Evolutionary conservation across 1,284 basidiomycete genomes (phyloP).

Genomic region (Tilletia horrida): DNA sequence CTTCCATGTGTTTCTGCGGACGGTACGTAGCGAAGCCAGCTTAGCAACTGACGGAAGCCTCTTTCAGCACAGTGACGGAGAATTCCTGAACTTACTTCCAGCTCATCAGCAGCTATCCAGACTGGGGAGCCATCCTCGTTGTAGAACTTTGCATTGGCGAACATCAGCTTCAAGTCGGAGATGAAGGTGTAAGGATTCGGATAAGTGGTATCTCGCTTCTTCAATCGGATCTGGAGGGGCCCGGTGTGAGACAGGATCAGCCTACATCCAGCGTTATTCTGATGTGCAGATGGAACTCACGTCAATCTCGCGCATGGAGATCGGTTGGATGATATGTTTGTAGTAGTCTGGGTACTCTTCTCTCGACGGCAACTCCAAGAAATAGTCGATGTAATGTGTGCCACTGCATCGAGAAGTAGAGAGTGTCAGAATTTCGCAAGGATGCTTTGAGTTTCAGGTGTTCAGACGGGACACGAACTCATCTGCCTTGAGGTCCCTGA

Average conservation of each 20-base stretch:
- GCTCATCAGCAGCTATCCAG: conserved; percentile 46
- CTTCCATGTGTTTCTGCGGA: conserved; percentile 36
- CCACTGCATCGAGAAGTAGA: background rate
- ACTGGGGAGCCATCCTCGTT: conserved; percentile 40
- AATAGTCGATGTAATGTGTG: conserved; percentile 31
- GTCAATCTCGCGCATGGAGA: conserved; percentile 45
- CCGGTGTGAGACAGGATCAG: background rate
- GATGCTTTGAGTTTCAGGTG: no score
- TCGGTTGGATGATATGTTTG: conserved; percentile 41
- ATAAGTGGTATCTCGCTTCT: conserved; percentile 40
- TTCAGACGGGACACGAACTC: background rate
- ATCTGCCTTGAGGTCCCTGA: background rate
- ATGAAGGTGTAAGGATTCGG: conserved; percentile 45
- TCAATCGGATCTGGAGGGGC: background rate
- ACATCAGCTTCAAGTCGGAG: conserved; percentile 45
- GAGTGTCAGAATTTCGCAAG: no score
- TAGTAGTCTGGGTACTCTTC: conserved; percentile 52
- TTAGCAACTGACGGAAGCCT: no score
- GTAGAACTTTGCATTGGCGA: conserved; percentile 50
- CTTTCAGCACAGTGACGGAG: background rate
- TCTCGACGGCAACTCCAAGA: conserved; percentile 43
- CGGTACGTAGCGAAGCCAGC: background rate
- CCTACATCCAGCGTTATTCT: background rate
- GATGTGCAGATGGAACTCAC: background rate
- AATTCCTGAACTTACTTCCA: conserved; percentile 24